Evolutionary conservation across 176 grass and related monocot genomes (phyloP).

Genomic region (Ampelocalamus luodianensis): DNA sequence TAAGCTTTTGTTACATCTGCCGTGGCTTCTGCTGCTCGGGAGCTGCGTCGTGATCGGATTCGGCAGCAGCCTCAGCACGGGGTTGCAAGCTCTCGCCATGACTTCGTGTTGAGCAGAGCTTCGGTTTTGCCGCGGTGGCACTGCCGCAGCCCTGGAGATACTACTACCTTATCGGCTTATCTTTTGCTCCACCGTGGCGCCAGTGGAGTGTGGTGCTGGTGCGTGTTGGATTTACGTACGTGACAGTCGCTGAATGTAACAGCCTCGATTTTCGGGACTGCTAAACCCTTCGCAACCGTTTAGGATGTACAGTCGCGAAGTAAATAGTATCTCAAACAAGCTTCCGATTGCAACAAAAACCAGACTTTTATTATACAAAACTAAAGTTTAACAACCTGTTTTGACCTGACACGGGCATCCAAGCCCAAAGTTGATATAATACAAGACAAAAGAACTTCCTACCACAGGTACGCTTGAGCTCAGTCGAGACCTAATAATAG

Average conservation of each 20-base stretch:
- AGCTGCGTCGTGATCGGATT: conserved; percentile 33
- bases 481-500: too few relatives aligned
- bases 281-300: too few relatives aligned
- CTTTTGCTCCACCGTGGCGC: conserved; percentile 37
- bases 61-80: conserved; percentile 32
- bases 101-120: background rate
- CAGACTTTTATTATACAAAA: too few relatives aligned
- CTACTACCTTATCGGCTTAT: conserved; percentile 50
- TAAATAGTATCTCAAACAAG: too few relatives aligned
- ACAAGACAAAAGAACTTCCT: too few relatives aligned
- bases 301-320: too few relatives aligned
- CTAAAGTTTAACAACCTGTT: too few relatives aligned
- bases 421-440: too few relatives aligned
- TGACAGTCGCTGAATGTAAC: background rate
- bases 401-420: too few relatives aligned
- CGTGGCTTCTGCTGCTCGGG: background rate
- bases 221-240: conserved; percentile 2
- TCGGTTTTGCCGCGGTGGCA: background rate
- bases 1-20: conserved; percentile 9
- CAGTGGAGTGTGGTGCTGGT: conserved; percentile 33
- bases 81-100: conserved; percentile 48
- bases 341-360: too few relatives aligned
- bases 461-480: too few relatives aligned
- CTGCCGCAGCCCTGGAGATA: background rate
- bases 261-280: too few relatives aligned